Percentiles rank a stretch among this genome's conserved stretches.
phyloP scores from a whole-genome alignment of 2,329 filamentous ascomycete species.

The Colletotrichum limetticola region DNA sequence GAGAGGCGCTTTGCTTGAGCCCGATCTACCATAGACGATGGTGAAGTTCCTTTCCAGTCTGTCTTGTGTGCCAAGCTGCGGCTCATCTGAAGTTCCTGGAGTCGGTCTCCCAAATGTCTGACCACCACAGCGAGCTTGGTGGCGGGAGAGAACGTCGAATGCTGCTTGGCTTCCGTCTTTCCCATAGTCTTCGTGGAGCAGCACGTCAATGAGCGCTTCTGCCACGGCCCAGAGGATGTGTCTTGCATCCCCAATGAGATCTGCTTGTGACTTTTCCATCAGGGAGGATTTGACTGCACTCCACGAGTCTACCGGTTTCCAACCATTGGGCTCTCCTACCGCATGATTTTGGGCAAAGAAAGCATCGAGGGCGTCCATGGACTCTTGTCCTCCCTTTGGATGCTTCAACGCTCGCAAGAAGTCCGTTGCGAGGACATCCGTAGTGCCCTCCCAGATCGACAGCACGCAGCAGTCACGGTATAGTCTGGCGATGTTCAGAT shows the following conservation, averaged over 20 bases:
- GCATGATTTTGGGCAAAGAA: constrained; percentile 43
- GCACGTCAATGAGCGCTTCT: constrained; percentile 54
- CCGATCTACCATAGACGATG: constrained; percentile 50
- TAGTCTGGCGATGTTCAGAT: constrained; percentile 71
- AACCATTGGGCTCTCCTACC: constrained; percentile 31
- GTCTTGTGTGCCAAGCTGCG: background rate
- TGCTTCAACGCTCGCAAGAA: constrained; percentile 56
- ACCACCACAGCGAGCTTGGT: constrained; percentile 35
- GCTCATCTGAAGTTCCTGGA: background rate
- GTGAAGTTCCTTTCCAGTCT: constrained; percentile 43
- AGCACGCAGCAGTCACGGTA: constrained; percentile 73
- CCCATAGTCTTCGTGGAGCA: constrained; percentile 54
- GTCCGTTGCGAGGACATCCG: constrained; percentile 69
- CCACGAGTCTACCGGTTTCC: constrained; percentile 52
- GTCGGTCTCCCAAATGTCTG: background rate
- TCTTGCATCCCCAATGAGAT: constrained; percentile 58
- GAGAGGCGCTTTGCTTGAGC: background rate
- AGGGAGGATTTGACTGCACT: constrained; percentile 49
- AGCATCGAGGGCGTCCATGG: constrained; percentile 54
- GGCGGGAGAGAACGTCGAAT: constrained; percentile 48
- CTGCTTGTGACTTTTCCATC: constrained; percentile 45
- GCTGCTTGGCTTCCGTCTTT: constrained; percentile 49
- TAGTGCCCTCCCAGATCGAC: constrained; percentile 79
- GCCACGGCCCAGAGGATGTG: constrained; percentile 55
- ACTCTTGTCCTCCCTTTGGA: constrained; percentile 47